These are phyloP conservation scores for Saccharomycopsis hybrid DNA, from an alignment of 1,139 yeast genomes.

Conservation along the genomic window DNA sequence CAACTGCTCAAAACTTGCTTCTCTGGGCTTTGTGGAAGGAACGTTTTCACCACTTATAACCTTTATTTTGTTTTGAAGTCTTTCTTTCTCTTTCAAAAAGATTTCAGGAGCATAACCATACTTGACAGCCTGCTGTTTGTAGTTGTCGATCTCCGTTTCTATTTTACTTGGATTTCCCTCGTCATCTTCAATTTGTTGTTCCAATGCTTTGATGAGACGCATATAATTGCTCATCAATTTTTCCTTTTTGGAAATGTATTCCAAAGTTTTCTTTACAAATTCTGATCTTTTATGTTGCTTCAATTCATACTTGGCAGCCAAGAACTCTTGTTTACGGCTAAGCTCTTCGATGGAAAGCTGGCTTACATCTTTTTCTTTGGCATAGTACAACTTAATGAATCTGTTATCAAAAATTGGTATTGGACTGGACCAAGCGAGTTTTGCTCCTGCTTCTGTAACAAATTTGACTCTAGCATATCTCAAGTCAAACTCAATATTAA, in stretches of 20 bases:
- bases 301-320: neutral
- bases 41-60: neutral
- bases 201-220: neutral
- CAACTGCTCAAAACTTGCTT: neutral
- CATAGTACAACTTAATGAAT: constrained; percentile 38
- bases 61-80: neutral
- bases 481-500: constrained; percentile 27
- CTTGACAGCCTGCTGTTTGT: neutral
- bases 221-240: neutral
- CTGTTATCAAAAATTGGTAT: constrained; percentile 43
- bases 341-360: neutral
- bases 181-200: neutral
- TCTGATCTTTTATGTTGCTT: neutral
- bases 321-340: neutral
- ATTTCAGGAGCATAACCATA: constrained; percentile 2
- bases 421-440: constrained; percentile 38
- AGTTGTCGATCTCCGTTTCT: neutral
- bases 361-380: constrained; percentile 25
- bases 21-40: neutral
- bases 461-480: constrained; percentile 36
- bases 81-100: neutral
- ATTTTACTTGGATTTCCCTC: neutral
- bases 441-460: constrained; percentile 34
- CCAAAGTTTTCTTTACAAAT: neutral
- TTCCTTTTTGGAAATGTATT: constrained; percentile 2